A percentile compares a stretch with the other conserved stretches of the same genome.
These are phyloP conservation scores for Sporisorium exsertum DNA, from an alignment of 1,284 basidiomycete species.

Conservation along the genomic window DNA sequence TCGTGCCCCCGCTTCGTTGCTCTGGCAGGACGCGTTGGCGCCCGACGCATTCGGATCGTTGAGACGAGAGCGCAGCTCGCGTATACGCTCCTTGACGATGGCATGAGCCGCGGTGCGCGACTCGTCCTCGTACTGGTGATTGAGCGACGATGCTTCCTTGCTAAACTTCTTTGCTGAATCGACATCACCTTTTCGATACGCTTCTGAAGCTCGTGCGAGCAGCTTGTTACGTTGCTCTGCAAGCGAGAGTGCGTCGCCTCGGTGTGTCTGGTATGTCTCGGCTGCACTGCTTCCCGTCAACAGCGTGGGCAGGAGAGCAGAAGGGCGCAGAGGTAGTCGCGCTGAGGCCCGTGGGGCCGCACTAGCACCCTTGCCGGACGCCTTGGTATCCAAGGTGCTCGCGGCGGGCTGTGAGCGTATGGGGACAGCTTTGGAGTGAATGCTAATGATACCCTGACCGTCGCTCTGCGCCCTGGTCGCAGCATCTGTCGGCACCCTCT, in stretches of 20 bases:
- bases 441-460: conserved; percentile 31
- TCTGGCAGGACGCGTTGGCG: conserved; percentile 69
- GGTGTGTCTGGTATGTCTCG: conserved; percentile 85
- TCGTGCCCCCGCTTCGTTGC: conserved; percentile 85
- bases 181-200: conserved; percentile 92
- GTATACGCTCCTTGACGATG: conserved; percentile 80
- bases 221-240: conserved; percentile 93
- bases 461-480: conserved; percentile 33
- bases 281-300: conserved; percentile 75
- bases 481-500: conserved; percentile 31
- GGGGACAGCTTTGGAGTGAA: conserved; percentile 34
- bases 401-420: conserved; percentile 17
- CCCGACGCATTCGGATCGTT: conserved; percentile 70
- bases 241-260: conserved; percentile 85
- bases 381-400: conserved; percentile 8
- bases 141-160: conserved; percentile 90
- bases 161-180: conserved; percentile 93
- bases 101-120: conserved; percentile 81
- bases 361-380: neutral
- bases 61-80: conserved; percentile 81
- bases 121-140: conserved; percentile 89
- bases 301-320: conserved; percentile 86
- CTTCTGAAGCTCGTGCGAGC: conserved; percentile 92
- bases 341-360: conserved; percentile 23
- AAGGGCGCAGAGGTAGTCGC: conserved; percentile 78